Percentiles rank a stretch among this genome's conserved stretches.
phyloP scores from a whole-genome alignment of 805 yeast genomes.

The Candida endomychidarum region DNA sequence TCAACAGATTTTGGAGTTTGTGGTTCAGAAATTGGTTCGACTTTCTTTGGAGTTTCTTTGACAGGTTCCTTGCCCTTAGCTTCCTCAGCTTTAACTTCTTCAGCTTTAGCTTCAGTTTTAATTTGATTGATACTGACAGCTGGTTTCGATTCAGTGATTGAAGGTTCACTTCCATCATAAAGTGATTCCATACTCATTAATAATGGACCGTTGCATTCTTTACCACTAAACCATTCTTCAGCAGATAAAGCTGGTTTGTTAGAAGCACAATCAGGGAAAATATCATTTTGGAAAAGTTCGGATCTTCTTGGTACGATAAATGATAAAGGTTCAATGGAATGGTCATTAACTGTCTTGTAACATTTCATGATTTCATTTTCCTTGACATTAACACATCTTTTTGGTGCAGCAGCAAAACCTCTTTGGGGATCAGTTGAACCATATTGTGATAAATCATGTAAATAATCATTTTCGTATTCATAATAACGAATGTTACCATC shows the following conservation, averaged over 20 bases:
- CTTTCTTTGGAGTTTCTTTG: slow-evolving; percentile 14
- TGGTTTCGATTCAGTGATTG: slow-evolving; percentile 41
- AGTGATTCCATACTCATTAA: slow-evolving; percentile 72
- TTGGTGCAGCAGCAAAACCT: slow-evolving; percentile 91
- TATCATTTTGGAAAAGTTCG: slow-evolving; percentile 89
- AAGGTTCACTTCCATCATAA: slow-evolving; percentile 71
- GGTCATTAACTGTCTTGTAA: slow-evolving; percentile 86
- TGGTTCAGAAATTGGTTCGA: slow-evolving; percentile 13
- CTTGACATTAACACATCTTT: slow-evolving; percentile 69
- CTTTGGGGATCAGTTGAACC: slow-evolving; percentile 91
- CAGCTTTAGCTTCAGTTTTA: slow-evolving; percentile 21
- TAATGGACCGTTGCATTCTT: slow-evolving; percentile 79
- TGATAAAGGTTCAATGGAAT: slow-evolving; percentile 83
- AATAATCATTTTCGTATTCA: slow-evolving; percentile 82
- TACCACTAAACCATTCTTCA: slow-evolving; percentile 77
- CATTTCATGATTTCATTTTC: slow-evolving; percentile 83
- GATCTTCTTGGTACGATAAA: slow-evolving; percentile 93
- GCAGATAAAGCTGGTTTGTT: slow-evolving; percentile 75
- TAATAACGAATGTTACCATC: slow-evolving; percentile 96
- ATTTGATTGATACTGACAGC: slow-evolving; percentile 27
- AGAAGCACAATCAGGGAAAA: slow-evolving; percentile 89
- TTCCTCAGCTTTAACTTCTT: slow-evolving; percentile 14
- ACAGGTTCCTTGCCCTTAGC: slow-evolving; percentile 8
- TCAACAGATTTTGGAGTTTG: slow-evolving; percentile 29
- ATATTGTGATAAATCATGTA: slow-evolving; percentile 84